A percentile compares a stretch with the other conserved stretches of the same genome.
These are phyloP conservation scores for Metschnikowia aberdeeniae DNA, from an alignment of 805 yeast species.

Conservation along the genomic window DNA sequence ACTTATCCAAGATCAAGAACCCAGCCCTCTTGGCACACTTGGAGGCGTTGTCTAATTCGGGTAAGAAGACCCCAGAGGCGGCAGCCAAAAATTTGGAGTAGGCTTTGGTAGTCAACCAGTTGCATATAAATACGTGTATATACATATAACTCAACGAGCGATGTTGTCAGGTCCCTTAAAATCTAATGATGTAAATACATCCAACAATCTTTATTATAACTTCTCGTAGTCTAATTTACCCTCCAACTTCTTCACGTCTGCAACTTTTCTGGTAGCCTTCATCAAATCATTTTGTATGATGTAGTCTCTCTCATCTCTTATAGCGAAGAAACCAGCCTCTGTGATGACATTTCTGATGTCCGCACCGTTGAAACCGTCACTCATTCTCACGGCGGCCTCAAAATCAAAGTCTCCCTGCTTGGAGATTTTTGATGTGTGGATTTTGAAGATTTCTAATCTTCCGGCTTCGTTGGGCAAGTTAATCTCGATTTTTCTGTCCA, in stretches of 20 bases:
- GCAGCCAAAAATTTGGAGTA: neutral
- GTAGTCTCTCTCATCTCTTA: conserved; percentile 95
- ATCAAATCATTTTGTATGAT: conserved; percentile 89
- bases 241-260: conserved; percentile 94
- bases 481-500: conserved; percentile 94
- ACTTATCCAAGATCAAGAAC: conserved; percentile 31
- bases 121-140: conserved; percentile 12
- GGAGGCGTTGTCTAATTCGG: conserved; percentile 30
- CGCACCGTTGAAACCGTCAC: conserved; percentile 98
- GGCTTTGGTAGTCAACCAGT: neutral
- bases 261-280: conserved; percentile 98
- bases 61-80: neutral
- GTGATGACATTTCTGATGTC: conserved; percentile 95
- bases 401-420: conserved; percentile 96
- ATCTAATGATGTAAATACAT: neutral
- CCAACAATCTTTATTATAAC: conserved; percentile 40
- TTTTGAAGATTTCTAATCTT: conserved; percentile 87
- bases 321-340: conserved; percentile 98
- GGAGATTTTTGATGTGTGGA: conserved; percentile 78
- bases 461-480: conserved; percentile 96
- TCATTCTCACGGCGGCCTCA: conserved; percentile 96
- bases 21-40: conserved; percentile 36
- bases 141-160: conserved; percentile 4
- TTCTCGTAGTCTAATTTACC: conserved; percentile 95
- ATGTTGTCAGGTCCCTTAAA: neutral